Conservation (phyloP, 805 yeast genomes). For the Saturnispora ahearnii region DNA sequence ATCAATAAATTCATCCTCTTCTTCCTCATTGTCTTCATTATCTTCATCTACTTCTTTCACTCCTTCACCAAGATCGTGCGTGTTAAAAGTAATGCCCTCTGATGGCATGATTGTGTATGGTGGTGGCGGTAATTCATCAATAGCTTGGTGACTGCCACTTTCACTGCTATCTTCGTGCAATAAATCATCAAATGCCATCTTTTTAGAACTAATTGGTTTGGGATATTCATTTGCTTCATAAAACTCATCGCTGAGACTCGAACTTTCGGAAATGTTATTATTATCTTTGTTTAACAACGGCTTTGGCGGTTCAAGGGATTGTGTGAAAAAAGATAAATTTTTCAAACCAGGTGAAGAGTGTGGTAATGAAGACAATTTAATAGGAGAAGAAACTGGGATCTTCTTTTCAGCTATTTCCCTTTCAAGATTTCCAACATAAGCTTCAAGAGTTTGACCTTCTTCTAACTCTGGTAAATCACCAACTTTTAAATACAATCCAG, state of each 20-base stretch:
- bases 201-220: not conserved
- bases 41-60: not conserved
- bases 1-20: not conserved
- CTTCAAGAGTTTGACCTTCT: slow-evolving; percentile 7
- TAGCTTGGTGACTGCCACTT: not conserved
- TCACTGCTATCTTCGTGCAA: not conserved
- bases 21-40: not conserved
- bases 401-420: not conserved
- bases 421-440: slow-evolving; percentile 10
- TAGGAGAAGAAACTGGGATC: not conserved
- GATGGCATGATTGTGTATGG: not conserved
- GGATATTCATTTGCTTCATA: slow-evolving; percentile 4
- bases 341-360: not conserved
- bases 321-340: not conserved
- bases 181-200: slow-evolving; percentile 1
- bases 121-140: not conserved
- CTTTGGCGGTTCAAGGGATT: not conserved
- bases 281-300: not conserved
- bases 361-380: not conserved
- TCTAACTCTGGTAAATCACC: slow-evolving; percentile 10
- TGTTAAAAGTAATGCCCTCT: not conserved
- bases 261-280: not conserved
- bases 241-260: slow-evolving; percentile 3
- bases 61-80: not conserved
- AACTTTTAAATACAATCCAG: slow-evolving; percentile 5